Conservation (phyloP, 768 basidiomycete species). For the Agrocybe praecox region DNA sequence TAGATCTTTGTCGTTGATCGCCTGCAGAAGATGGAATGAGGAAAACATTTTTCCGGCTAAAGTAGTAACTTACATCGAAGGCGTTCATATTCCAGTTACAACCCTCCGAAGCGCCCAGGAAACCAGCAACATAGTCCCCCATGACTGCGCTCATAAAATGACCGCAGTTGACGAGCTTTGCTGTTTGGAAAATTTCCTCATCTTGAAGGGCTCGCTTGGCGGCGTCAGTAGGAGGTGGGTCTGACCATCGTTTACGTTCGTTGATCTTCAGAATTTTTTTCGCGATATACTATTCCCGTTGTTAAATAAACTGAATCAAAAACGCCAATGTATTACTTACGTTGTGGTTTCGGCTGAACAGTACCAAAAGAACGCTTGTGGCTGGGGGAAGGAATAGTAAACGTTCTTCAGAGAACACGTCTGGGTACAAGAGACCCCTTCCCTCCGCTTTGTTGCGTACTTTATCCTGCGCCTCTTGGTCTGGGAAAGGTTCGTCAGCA, state of each 20-base stretch:
- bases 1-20: conserved; percentile 37
- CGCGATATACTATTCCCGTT: conserved; percentile 49
- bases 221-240: conserved; percentile 38
- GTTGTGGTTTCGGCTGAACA: conserved; percentile 65
- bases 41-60: background rate
- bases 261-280: conserved; percentile 55
- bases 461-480: conserved; percentile 37
- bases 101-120: conserved; percentile 58
- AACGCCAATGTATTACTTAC: conserved; percentile 27
- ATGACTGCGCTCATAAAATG: conserved; percentile 58
- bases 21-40: conserved; percentile 12
- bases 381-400: conserved; percentile 57
- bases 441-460: conserved; percentile 52
- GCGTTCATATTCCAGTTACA: conserved; percentile 54
- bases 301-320: background rate
- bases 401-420: conserved; percentile 55
- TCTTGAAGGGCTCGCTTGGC: conserved; percentile 35
- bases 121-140: conserved; percentile 62
- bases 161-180: conserved; percentile 53
- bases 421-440: conserved; percentile 53
- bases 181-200: conserved; percentile 61
- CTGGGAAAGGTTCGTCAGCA: conserved; percentile 15
- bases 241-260: conserved; percentile 47
- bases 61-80: conserved; percentile 34
- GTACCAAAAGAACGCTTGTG: conserved; percentile 51